Evolutionary conservation across 1,284 basidiomycete species (phyloP), one percentile per base, ranked within the genome.

Genomic region (Rhodotorula sp.): DNA sequence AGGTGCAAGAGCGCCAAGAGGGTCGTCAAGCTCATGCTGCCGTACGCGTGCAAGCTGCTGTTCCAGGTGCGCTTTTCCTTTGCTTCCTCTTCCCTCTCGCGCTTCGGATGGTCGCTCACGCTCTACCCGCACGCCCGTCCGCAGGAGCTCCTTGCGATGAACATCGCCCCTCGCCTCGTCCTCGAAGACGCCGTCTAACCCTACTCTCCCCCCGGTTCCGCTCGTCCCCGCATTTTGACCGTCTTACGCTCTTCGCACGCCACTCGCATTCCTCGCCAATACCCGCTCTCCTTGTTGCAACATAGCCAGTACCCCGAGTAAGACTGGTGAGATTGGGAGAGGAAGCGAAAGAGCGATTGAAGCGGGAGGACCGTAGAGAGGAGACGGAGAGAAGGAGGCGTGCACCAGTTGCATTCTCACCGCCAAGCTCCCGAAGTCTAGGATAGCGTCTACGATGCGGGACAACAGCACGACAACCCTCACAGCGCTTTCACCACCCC

Each of bases 11-110:
- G 90, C 76, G 92, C 91, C 55, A 97, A 98, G 84, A 90, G 91
- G 80, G 93, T 99, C 85, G 92, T 94, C 55, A 91, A 94, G 80
- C 85, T 99, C 74, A 96, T 91, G n/a, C 95, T 99, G 69, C 97
- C 97, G 1, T 99, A 99, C 80, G 97, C 96, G 17, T 94, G 95
- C 66, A 99, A 99, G 83, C 82, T 99, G 72, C 85, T 99, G 59
- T 95, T 99, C 85, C 95, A 99, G 87, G 92, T 94, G 77, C 75
- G 87, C 19, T 32, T n/a, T 12, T 50, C 57, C n/a, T 12, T 36
- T 27, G 15, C 8, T 44, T 46, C 12, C 51, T 19, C 7, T 22
- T 25, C 25, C 8, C 27, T 54, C 50, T 32, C 21, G 32, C 44
- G 58, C 29, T 21, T n/a, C 3, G 13, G 13, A 9, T 2, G 17